Evolutionary conservation across 495 filamentous ascomycete genomes (phyloP).

Genomic region (Venustampulla echinocandica): DNA sequence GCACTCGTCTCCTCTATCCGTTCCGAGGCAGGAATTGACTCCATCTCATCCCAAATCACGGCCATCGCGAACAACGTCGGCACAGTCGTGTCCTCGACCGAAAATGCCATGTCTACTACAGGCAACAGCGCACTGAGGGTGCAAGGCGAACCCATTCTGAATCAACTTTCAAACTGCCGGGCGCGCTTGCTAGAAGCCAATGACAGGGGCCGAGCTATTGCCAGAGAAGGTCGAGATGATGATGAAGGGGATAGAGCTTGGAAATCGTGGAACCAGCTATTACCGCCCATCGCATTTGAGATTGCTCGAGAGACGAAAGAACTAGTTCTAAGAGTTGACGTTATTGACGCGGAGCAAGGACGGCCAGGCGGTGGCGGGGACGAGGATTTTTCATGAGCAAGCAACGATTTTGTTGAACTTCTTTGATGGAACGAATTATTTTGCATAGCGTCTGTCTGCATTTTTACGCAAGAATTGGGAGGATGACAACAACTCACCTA

Average conservation of each 20-base stretch:
- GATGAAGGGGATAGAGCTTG: constrained; percentile 38
- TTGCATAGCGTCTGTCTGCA: constrained; percentile 6
- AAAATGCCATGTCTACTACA: constrained; percentile 43
- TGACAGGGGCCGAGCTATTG: constrained; percentile 50
- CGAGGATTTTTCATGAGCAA: constrained; percentile 23
- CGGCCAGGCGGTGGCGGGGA: constrained; percentile 11
- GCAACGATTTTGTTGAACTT: neutral
- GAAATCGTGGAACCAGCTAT: constrained; percentile 57
- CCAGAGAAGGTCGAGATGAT: constrained; percentile 28
- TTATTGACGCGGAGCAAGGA: constrained; percentile 16
- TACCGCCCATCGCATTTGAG: constrained; percentile 81
- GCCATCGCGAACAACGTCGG: constrained; percentile 62
- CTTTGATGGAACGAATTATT: constrained; percentile 1
- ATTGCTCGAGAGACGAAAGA: constrained; percentile 78
- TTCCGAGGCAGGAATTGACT: constrained; percentile 52
- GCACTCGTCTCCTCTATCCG: constrained; percentile 73
- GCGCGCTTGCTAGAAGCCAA: constrained; percentile 58
- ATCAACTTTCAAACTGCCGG: constrained; percentile 54
- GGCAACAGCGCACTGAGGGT: constrained; percentile 40
- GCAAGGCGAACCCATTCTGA: constrained; percentile 51
- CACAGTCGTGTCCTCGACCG: constrained; percentile 59
- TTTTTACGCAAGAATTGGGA: too few species aligned
- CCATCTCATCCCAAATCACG: constrained; percentile 60
- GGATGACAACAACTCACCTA: too few species aligned
- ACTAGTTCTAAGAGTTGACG: constrained; percentile 37